Percentiles rank a stretch among this genome's conserved stretches.
These are phyloP conservation scores for Rhododendron molle DNA, from an alignment of 148 eudicot genomes.

Conservation along the genomic window DNA sequence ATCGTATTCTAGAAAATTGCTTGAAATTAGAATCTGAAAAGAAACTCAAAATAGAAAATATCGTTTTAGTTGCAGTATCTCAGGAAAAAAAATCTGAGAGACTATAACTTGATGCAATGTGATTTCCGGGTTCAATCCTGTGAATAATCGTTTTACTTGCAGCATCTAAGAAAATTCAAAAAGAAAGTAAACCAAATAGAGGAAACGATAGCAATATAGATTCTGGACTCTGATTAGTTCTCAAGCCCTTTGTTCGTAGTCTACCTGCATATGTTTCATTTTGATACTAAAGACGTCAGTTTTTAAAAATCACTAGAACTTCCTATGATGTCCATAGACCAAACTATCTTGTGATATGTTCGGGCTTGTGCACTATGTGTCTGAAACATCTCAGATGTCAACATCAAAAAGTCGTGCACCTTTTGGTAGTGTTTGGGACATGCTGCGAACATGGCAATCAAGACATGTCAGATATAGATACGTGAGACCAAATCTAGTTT, in stretches of 20 bases:
- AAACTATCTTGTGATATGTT: not conserved
- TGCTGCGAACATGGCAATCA: not conserved
- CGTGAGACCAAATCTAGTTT: not conserved
- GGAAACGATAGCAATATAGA: not conserved
- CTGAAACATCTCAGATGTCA: not conserved
- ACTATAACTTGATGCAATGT: not conserved
- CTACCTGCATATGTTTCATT: not conserved
- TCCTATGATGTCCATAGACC: not conserved
- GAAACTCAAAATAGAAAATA: not conserved
- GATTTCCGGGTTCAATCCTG: not conserved
- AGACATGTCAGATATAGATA: not conserved
- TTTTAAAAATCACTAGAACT: not conserved
- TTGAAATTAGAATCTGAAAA: not conserved
- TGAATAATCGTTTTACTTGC: no score
- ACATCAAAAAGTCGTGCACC: not conserved
- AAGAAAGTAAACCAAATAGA: not conserved
- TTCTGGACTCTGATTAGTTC: not conserved
- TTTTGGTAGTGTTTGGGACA: not conserved
- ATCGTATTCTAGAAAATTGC: not conserved
- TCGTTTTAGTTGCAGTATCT: not conserved
- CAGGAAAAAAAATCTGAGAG: not conserved
- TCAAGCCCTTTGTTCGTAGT: not conserved
- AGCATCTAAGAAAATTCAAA: not conserved
- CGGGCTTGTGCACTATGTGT: not conserved
- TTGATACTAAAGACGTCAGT: not conserved